Evolutionary conservation across 1,139 yeast species (phyloP).

Genomic region (Saccharomycopsis phalli): DNA sequence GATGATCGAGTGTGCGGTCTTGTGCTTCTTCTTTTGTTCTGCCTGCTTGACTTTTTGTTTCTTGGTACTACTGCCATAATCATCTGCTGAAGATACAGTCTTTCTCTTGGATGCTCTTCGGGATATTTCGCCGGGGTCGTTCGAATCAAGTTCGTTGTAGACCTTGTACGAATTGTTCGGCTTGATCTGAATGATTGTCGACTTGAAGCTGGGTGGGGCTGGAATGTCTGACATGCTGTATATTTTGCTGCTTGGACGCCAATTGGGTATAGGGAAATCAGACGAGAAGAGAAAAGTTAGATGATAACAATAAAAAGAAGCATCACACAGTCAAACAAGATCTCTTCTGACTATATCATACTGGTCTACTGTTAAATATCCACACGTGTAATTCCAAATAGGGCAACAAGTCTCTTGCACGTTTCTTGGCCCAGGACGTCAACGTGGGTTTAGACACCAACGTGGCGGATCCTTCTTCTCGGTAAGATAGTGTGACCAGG

Average conservation of each 20-base stretch:
- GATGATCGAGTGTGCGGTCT: constrained; percentile 64
- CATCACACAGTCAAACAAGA: too few relatives aligned
- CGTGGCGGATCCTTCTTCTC: too few relatives aligned
- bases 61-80: not conserved
- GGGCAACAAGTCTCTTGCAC: constrained; percentile 10
- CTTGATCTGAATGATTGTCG: constrained; percentile 19
- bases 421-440: constrained; percentile 2
- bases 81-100: not conserved
- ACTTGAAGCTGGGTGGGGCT: constrained; percentile 18
- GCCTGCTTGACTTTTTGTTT: constrained; percentile 22
- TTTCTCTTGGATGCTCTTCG: constrained; percentile 1
- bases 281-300: too few relatives aligned
- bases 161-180: constrained; percentile 6
- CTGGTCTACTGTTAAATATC: not conserved
- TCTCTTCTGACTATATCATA: too few relatives aligned
- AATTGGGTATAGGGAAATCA: not conserved
- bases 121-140: not conserved
- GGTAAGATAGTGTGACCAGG: too few relatives aligned
- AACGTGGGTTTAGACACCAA: too few relatives aligned
- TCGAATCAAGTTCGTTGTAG: not conserved
- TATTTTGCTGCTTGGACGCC: not conserved
- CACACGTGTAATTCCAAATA: constrained; percentile 12
- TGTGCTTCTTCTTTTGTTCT: constrained; percentile 48
- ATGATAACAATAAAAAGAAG: too few relatives aligned
- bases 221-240: constrained; percentile 16